Conservation (phyloP, 805 yeast species). For the Ogataea henricii region DNA sequence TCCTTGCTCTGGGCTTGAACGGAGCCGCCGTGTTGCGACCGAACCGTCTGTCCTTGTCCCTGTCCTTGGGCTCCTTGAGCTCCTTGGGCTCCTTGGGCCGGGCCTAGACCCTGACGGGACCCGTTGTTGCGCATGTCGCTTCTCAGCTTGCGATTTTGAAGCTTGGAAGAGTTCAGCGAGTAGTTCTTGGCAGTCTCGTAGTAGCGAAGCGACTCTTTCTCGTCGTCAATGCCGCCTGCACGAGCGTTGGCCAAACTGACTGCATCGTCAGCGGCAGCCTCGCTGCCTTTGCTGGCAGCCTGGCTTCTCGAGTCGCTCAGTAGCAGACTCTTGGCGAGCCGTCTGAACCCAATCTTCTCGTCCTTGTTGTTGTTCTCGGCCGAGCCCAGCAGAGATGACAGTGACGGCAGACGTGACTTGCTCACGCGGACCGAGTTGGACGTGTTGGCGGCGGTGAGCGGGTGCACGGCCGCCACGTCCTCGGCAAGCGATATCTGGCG, state of each 20-base stretch:
- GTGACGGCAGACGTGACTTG: constrained; percentile 22
- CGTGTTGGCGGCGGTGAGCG: constrained; percentile 13
- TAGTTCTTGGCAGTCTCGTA: constrained; percentile 25
- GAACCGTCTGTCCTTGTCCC: constrained; percentile 11
- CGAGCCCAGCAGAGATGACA: constrained; percentile 23
- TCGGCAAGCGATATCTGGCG: constrained; percentile 24
- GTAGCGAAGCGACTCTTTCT: constrained; percentile 18
- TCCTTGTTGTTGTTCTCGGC: constrained; percentile 22
- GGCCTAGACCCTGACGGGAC: constrained; percentile 8
- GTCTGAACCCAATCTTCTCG: constrained; percentile 28
- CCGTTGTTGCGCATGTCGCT: constrained; percentile 19
- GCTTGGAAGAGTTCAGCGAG: constrained; percentile 18
- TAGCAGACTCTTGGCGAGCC: constrained; percentile 28
- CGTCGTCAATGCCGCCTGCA: constrained; percentile 10
- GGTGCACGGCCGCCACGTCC: constrained; percentile 18
- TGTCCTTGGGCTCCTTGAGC: not conserved
- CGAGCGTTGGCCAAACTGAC: not conserved
- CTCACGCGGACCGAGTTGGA: constrained; percentile 14
- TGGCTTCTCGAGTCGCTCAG: constrained; percentile 18
- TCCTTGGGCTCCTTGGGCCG: not conserved
- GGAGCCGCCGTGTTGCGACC: constrained; percentile 1
- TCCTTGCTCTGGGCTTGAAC: constrained; percentile 1
- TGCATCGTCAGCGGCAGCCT: constrained; percentile 12
- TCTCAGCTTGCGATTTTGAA: constrained; percentile 18
- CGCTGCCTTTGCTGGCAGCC: constrained; percentile 13